These are phyloP conservation scores for Coemansia sp. DNA, from an alignment of 192 early-diverging fungal species.

Conservation along the genomic window DNA sequence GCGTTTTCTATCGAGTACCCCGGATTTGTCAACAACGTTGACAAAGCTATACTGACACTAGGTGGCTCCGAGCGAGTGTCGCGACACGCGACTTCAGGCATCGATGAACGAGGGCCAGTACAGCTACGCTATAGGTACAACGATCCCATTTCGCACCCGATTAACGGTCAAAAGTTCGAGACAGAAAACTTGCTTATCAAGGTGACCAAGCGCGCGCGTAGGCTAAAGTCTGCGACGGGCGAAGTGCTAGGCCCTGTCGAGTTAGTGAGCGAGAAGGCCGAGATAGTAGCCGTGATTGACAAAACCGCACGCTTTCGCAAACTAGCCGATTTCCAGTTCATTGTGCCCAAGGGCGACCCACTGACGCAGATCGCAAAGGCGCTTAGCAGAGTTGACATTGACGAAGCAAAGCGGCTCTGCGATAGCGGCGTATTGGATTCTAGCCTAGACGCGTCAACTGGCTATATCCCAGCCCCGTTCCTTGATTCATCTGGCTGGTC, in stretches of 20 bases:
- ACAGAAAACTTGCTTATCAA: constrained; percentile 52
- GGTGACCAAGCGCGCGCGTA: constrained; percentile 40
- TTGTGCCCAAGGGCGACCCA: constrained; percentile 32
- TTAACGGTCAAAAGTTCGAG: constrained; percentile 43
- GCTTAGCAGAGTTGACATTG: constrained; percentile 24
- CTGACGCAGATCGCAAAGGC: constrained; percentile 9
- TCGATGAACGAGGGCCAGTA: constrained; percentile 27
- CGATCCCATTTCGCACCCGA: constrained; percentile 51
- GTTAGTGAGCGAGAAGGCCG: constrained; percentile 10
- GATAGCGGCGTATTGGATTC: constrained; percentile 25
- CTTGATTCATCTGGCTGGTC: constrained; percentile 44
- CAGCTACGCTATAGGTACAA: constrained; percentile 55
- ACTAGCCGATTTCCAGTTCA: constrained; percentile 49
- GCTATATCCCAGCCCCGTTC: constrained; percentile 48
- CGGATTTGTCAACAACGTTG: constrained; percentile 36
- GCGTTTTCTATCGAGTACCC: constrained; percentile 55
- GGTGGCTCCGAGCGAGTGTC: constrained; percentile 50
- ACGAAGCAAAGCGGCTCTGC: constrained; percentile 27
- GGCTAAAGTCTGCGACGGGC: constrained; percentile 1
- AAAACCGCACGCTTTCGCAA: constrained; percentile 53
- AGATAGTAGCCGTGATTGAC: constrained; percentile 41
- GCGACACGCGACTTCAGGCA: constrained; percentile 16
- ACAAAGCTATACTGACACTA: constrained; percentile 43
- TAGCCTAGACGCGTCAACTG: background rate
- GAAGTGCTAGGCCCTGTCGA: background rate